Base-by-base conservation (phyloP, 225 moss, liverwort and hornwort genomes). In the Ulota crispa region DNA sequence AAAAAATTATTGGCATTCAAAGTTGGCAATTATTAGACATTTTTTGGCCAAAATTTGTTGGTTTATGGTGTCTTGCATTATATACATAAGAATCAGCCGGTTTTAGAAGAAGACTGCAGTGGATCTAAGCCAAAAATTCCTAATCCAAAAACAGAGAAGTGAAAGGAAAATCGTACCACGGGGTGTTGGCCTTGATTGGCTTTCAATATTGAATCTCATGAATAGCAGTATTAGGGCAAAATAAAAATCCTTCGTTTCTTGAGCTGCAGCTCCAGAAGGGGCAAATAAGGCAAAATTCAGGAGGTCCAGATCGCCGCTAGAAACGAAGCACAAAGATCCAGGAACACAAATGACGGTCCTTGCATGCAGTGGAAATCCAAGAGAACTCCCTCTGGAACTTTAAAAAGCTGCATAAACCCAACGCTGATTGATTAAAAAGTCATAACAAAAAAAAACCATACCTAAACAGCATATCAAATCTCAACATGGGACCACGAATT, bases 301-400 rank as follows among this genome's bases (percentile, higher is more conserved):
- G 86, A 83, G 39, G 88, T 79, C 86, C 90, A 86, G 47, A 90
- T 86, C 64, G 82, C 90, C 19, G 84, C 76, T 4, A 90, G 86
- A 76, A 90, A 90, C 26, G 88, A 84, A 27, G 90, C 83, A 63
- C 90, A 90, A 53, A 90, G 82, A 59, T 90, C 90, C 23, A 90
- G 80, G 84, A 90, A 90, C 62, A 88, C 78, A 80, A 90, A 90
- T 0, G 84, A 83, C 8, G 90, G 82, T 53, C 90, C 90, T 68
- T 85, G 84, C 83, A 90, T 84, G 39, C 88, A 88, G 32, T 90
- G 90, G 39, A 90, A 86, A 77, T 90, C 90, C 68, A 90, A 60
- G 20, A 90, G 43, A 47, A 86, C 71, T 64, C 88, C 88, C 42
- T 90, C 90, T 13, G 84, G 81, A 63, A 84, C 86, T 80, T 88